Evolutionary conservation across 2,329 filamentous ascomycete genomes (phyloP).

Genomic region (Fonsecaea pedrosoi): DNA sequence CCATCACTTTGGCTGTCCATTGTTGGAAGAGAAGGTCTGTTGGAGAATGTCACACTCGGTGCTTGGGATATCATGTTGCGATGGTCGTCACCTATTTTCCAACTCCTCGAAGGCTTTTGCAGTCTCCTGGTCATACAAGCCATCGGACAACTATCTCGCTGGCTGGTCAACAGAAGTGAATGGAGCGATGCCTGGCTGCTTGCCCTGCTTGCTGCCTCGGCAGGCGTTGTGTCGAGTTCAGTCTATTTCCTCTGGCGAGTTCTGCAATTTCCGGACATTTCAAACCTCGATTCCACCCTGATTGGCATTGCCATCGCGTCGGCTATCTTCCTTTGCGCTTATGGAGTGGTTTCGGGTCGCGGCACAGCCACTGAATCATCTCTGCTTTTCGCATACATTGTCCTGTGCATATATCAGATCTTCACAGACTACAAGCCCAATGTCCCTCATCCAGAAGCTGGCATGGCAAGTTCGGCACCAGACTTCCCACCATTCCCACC

Average conservation of each 20-base stretch:
- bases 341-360: constrained; percentile 90
- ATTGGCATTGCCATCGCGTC: constrained; percentile 94
- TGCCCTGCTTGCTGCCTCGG: constrained; percentile 82
- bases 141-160: constrained; percentile 89
- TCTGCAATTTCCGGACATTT: constrained; percentile 89
- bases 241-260: constrained; percentile 97
- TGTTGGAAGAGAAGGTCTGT: constrained; percentile 81
- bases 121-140: constrained; percentile 95
- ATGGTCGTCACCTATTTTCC: constrained; percentile 93
- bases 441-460: constrained; percentile 59
- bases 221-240: constrained; percentile 89
- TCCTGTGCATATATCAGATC: constrained; percentile 98
- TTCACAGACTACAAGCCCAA: constrained; percentile 97
- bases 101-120: constrained; percentile 94
- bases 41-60: constrained; percentile 81
- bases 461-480: constrained; percentile 61
- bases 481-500: constrained; percentile 96
- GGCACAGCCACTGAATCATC: constrained; percentile 96
- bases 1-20: constrained; percentile 81
- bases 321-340: constrained; percentile 88
- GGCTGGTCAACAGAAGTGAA: constrained; percentile 86
- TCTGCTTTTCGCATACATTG: constrained; percentile 92
- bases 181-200: constrained; percentile 98
- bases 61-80: constrained; percentile 86
- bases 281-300: constrained; percentile 87